phyloP scores from a whole-genome alignment of 2,329 filamentous ascomycete species.

The Nothophoma quercina region DNA sequence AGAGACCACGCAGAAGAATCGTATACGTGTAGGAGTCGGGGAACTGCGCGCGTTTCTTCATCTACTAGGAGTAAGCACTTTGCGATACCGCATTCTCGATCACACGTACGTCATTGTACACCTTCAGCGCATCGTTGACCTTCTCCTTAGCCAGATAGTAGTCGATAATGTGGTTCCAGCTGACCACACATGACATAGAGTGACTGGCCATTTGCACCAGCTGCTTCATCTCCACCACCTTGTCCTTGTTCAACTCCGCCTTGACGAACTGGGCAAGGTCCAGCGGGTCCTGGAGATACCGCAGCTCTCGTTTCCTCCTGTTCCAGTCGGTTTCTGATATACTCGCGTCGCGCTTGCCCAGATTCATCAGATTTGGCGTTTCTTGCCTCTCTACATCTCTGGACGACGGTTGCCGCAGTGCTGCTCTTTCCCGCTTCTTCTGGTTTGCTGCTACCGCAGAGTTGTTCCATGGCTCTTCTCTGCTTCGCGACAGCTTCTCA shows the following conservation, averaged over 20 bases:
- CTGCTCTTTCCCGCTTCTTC: slow-evolving; percentile 33
- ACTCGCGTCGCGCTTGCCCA: slow-evolving; percentile 33
- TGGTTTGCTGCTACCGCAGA: slow-evolving; percentile 35
- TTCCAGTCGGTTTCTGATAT: slow-evolving; percentile 41
- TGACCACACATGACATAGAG: slow-evolving; percentile 70
- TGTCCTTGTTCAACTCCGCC: slow-evolving; percentile 64
- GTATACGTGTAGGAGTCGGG: slow-evolving; percentile 87
- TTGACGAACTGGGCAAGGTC: slow-evolving; percentile 74
- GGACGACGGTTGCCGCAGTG: slow-evolving; percentile 19
- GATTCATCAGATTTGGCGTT: slow-evolving; percentile 30
- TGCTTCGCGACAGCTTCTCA: slow-evolving; percentile 15
- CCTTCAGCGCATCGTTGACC: slow-evolving; percentile 72
- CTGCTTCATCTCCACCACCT: slow-evolving; percentile 71
- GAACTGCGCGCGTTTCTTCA: slow-evolving; percentile 89
- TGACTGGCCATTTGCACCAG: slow-evolving; percentile 75
- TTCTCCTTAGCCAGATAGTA: slow-evolving; percentile 69
- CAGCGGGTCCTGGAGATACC: slow-evolving; percentile 72
- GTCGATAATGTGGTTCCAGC: slow-evolving; percentile 88
- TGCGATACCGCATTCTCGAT: neutral
- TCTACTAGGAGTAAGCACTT: slow-evolving; percentile 56
- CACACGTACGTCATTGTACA: slow-evolving; percentile 81
- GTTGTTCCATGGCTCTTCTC: slow-evolving; percentile 35
- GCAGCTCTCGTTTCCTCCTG: slow-evolving; percentile 63
- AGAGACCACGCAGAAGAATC: slow-evolving; percentile 79
- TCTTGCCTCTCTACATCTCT: slow-evolving; percentile 14